These are phyloP conservation scores for Lasiosphaeria miniovina DNA, from an alignment of 495 filamentous ascomycete species.

Conservation along the genomic window DNA sequence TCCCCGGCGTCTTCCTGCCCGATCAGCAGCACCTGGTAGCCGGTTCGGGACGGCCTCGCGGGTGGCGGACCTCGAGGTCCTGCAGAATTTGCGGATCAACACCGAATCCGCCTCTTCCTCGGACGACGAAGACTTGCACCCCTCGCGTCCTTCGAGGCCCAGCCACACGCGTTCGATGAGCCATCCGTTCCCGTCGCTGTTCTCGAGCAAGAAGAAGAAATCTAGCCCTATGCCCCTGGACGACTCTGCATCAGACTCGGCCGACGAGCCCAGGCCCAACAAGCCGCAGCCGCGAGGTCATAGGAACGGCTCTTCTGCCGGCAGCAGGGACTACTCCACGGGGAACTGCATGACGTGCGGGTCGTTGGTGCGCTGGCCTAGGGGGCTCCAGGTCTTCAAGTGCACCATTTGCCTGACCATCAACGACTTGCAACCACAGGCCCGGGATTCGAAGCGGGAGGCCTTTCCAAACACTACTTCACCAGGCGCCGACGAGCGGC, in stretches of 20 bases:
- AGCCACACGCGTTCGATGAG: slow-evolving; percentile 69
- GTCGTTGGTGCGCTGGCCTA: slow-evolving; percentile 80
- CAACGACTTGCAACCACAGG: slow-evolving; percentile 67
- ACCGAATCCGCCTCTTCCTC: slow-evolving; percentile 44
- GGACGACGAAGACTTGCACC: slow-evolving; percentile 35
- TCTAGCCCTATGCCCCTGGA: slow-evolving; percentile 20
- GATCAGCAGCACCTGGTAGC: slow-evolving; percentile 4
- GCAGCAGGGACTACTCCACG: slow-evolving; percentile 50
- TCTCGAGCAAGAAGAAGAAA: slow-evolving; percentile 56
- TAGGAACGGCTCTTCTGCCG: slow-evolving; percentile 24
- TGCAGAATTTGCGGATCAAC: slow-evolving; percentile 25
- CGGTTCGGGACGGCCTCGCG: slow-evolving; percentile 22
- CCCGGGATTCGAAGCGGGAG: slow-evolving; percentile 15
- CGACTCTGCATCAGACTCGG: slow-evolving; percentile 28
- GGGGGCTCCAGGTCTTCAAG: slow-evolving; percentile 67
- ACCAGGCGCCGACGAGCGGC: slow-evolving; percentile 12
- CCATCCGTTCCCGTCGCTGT: slow-evolving; percentile 67
- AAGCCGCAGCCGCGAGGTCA: slow-evolving; percentile 27
- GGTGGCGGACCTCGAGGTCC: slow-evolving; percentile 18
- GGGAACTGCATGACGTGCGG: slow-evolving; percentile 83
- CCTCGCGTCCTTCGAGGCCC: slow-evolving; percentile 33
- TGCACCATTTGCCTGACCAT: slow-evolving; percentile 85
- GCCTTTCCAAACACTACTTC: slow-evolving; percentile 4
- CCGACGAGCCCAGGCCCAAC: slow-evolving; percentile 25
- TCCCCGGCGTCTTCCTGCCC: slow-evolving; percentile 7